Base-by-base conservation (phyloP, 2,329 filamentous ascomycete genomes). In the Colletotrichum sansevieriae region DNA sequence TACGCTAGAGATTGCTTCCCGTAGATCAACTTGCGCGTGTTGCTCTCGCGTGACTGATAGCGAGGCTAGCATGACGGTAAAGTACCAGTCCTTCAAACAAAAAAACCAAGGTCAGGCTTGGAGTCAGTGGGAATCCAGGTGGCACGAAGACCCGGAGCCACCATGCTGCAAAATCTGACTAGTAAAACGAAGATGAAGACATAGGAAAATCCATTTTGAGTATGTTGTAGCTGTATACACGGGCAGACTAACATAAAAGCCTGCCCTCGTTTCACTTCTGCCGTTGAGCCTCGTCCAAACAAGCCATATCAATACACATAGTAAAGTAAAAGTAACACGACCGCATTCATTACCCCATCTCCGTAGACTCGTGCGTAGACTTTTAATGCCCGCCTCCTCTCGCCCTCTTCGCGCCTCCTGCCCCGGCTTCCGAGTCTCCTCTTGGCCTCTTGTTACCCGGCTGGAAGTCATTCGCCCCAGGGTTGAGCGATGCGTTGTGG, bases 381-480 rank as follows among this genome's bases (percentile, higher is more conserved):
- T n/a, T 13, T 41, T 39, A 68, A 76, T 74, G 82, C 49, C 81
- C 79, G 22, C 78, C 78, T 68, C 82, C 82, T 41, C 82, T 76
- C 4, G 80, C 79, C 67, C 82, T 75, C 75, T 83, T 83, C 3
- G 80, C 80, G 20, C 81, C 81, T 2, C 80, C 80, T 3, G 55
- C 63, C 18, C 76, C 80, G 22, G 71, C 76, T 58, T 83, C 82
- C 0, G 78, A 80, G 63, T 90, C 87, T 56, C 88, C 86, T 61
- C 87, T 81, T 13, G 85, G 83, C 33, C 87, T 82, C 78, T 90
- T 89, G 72, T 83, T 86, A 4, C 87, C 86, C 9, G 85, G 84
- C 47, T 88, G 87, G 72, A 88, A 85, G 65, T 90, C 88, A 56
- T 83, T 80, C 10, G 84, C 87, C 12, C 78, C 78, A 1, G 84